Conservation (phyloP, 1,284 basidiomycete species). For the Tremellales sp. region DNA sequence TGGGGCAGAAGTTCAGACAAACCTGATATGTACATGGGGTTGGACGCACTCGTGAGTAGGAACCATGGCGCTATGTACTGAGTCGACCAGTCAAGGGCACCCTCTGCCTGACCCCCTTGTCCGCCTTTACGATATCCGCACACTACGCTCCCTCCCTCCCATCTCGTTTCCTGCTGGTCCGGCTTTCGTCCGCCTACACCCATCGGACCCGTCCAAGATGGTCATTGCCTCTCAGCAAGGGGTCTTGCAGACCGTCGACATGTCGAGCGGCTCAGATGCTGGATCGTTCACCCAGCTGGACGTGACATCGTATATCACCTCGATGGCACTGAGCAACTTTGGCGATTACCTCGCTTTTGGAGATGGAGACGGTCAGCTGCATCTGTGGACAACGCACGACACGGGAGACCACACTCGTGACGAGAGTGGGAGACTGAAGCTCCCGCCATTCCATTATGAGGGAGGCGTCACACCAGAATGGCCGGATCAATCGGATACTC, state of each 20-base stretch:
- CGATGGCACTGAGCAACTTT: conserved; percentile 75
- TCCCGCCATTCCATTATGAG: conserved; percentile 77
- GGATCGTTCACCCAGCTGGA: conserved; percentile 54
- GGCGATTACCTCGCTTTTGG: conserved; percentile 90
- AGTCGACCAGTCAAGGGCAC: conserved; percentile 75
- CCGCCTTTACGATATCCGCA: conserved; percentile 86
- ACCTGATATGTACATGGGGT: conserved; percentile 79
- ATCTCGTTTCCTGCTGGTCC: conserved; percentile 85
- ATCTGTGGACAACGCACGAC: conserved; percentile 72
- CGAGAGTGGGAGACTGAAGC: conserved; percentile 26
- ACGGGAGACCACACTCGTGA: conserved; percentile 56
- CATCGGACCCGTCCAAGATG: conserved; percentile 71
- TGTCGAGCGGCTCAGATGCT: conserved; percentile 60
- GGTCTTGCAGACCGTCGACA: conserved; percentile 84
- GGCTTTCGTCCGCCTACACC: conserved; percentile 77
- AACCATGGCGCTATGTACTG: too few relatives aligned
- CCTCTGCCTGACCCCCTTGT: conserved; percentile 88
- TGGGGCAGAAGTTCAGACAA: conserved; percentile 73
- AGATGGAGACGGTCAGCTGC: conserved; percentile 79
- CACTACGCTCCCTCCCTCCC: conserved; percentile 67
- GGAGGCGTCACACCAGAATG: conserved; percentile 72
- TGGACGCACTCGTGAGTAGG: conserved; percentile 73
- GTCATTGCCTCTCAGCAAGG: conserved; percentile 79
- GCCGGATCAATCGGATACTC: conserved; percentile 68
- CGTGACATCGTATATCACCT: conserved; percentile 68